Evolutionary conservation across 441 rosid genomes (phyloP), one percentile per base, ranked within the genome.

Genomic region (Erodium trifolium): DNA sequence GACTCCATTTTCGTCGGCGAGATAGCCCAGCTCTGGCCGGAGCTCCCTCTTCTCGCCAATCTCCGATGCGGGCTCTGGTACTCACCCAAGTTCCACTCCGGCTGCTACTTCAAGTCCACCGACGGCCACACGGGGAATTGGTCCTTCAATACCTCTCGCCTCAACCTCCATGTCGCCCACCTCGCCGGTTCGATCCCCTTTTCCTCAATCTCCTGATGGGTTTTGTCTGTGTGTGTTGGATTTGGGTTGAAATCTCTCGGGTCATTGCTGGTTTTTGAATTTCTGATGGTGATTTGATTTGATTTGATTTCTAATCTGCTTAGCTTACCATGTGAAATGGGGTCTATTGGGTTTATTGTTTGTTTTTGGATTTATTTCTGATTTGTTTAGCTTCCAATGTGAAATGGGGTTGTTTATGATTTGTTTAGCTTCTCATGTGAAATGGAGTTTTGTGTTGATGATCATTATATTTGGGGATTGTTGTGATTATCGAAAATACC

Each of bases 11-110:
- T 93, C 63, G 88, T 93, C 11, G 79, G 82, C 3, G 98, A 93
- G 81, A 91, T 93, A 67, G 74, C 86, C 0, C 89, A 84, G 81
- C 67, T 93, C 29, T 93, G 98, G 98, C 93, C 97, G 0, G 81
- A 84, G 9, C 92, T 93, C 39, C 95, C 93, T 73, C 84, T 89
- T 59, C 67, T 93, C 5, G 92, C 95, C 3, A 93, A 93, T 67
- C 92, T 93, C 53, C 98, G 98, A 0, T 93, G 98, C 72, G 98
- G 98, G 45, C 89, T 91, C 73, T 93, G 98, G 98, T 93, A 93
- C 85, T 86, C 87, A 10, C 65, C 84, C 29, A 76, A 68, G 27
- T 89, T 89, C 75, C 78, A 86, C 7, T 81, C 86, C 71, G 81
- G 91, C 11, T 91, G 98, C 68, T 91, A 93, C 83, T 93, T 91